Conservation (phyloP, 2,329 filamentous ascomycete species). For the Colletotrichum horii region DNA sequence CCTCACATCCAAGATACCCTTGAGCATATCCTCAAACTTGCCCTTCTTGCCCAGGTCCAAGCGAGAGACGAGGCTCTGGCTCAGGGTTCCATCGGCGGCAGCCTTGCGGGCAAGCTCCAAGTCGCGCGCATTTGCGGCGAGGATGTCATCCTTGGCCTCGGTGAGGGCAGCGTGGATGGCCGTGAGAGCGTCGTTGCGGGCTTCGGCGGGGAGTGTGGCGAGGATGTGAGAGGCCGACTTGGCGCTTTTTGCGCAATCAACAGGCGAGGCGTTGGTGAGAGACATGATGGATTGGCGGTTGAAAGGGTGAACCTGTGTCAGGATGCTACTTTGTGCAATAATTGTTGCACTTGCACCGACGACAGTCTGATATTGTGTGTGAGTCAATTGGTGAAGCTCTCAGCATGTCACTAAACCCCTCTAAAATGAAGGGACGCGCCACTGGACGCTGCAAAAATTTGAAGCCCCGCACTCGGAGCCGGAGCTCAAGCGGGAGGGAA, state of each 20-base stretch:
- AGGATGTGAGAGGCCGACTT: conserved; percentile 83
- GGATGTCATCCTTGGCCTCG: conserved; percentile 73
- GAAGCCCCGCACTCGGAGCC: conserved; percentile 18
- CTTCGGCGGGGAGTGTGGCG: conserved; percentile 75
- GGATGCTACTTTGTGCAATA: background rate
- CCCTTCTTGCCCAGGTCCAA: conserved; percentile 85
- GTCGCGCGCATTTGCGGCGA: conserved; percentile 86
- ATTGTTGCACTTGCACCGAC: background rate
- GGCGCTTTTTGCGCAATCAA: conserved; percentile 78
- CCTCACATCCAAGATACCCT: conserved; percentile 89
- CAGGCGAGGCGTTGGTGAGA: conserved; percentile 82
- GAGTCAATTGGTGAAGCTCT: conserved; percentile 14
- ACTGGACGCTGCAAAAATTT: conserved; percentile 15
- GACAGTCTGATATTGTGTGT: background rate
- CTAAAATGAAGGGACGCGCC: background rate
- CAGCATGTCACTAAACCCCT: background rate
- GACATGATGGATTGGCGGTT: conserved; percentile 66
- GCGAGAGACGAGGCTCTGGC: conserved; percentile 83
- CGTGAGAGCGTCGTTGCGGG: conserved; percentile 84
- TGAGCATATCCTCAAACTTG: conserved; percentile 98
- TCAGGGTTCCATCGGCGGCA: conserved; percentile 77
- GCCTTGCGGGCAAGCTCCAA: conserved; percentile 76
- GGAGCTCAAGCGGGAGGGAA: background rate
- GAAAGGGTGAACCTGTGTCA: background rate
- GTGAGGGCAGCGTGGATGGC: conserved; percentile 81